A percentile compares a stretch with the other conserved stretches of the same genome.
These are phyloP conservation scores for Sutorius australiensis DNA, from an alignment of 768 basidiomycete species.

Conservation along the genomic window DNA sequence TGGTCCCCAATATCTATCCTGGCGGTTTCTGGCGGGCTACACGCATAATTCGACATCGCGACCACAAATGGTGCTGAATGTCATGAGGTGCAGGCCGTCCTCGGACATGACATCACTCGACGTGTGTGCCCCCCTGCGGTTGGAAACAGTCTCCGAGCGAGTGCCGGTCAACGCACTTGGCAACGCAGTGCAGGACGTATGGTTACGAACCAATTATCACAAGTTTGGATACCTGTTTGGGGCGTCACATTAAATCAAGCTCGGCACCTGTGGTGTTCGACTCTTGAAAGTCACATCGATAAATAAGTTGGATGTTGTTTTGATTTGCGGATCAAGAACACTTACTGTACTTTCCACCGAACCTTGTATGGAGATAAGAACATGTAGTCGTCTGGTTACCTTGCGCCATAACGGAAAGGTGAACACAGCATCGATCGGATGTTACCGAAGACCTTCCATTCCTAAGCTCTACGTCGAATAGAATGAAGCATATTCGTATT, in stretches of 20 bases:
- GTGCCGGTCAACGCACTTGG: not conserved
- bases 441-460: not conserved
- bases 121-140: not conserved
- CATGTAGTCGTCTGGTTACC: not conserved
- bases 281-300: not conserved
- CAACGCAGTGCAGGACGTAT: not conserved
- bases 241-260: not conserved
- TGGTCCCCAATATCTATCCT: not conserved
- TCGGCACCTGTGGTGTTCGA: too few species aligned
- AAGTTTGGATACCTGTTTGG: not conserved
- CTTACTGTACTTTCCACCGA: not conserved
- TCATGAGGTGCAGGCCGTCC: not conserved
- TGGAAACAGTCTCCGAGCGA: not conserved
- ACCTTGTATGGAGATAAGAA: too few species aligned
- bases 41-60: not conserved
- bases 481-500: constrained; percentile 14
- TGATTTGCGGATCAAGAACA: not conserved
- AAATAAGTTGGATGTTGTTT: not conserved
- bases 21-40: not conserved
- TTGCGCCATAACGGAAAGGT: not conserved
- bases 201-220: not conserved
- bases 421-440: not conserved
- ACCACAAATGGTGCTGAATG: not conserved
- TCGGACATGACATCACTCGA: not conserved
- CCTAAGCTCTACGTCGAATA: not conserved